Base-by-base conservation (phyloP, 768 basidiomycete species). In the Tephrocybe sp. region DNA sequence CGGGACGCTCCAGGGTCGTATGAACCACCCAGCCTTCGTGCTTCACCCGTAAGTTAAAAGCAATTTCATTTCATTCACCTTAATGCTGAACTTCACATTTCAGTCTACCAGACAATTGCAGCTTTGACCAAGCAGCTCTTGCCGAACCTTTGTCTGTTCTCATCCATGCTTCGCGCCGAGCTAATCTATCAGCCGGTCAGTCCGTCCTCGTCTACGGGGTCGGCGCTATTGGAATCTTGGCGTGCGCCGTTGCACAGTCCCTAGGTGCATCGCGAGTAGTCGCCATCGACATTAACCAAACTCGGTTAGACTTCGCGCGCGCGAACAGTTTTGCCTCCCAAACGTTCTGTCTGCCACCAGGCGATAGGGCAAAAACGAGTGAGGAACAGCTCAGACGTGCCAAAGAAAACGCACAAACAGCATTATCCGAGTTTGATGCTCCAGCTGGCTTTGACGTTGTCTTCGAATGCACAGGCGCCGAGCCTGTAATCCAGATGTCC, bases 91-190 rank as follows among this genome's bases (percentile, higher is more conserved):
- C 43, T 8, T 20, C 52, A 22, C 30, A 45, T 47, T 20, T 39
- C 59, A 91, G 89, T 19, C 73, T 97, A 19, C 91, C 94, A 19
- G 84, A 90, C 57, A 72, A 66, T 59, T 82, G 85, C 65, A 76
- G 85, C 33, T 91, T 84, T 61, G 88, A 92, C 56, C 79, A 83
- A 58, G 95, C 89, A 16, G 84, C 94, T 5, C 79, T 98, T 52
- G 92, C 94, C 8, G 96, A 98, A 66, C 96, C 96, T 20, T 85
- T 98, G 52, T 92, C 90, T 39, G 96, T 98, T 60, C 78, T 95
- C 60, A 76, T 96, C 46, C 82, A 84, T 53, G 82, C 82, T 23
- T 69, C 73, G 5, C 72, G 76, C 36, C 77, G 82, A 34, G 74
- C 74, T 7, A 61, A 63, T 19, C 59, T 75, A 44, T 51, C 67